These are phyloP conservation scores for Chaetomium fimeti DNA, from an alignment of 495 filamentous ascomycete species.

Conservation along the genomic window DNA sequence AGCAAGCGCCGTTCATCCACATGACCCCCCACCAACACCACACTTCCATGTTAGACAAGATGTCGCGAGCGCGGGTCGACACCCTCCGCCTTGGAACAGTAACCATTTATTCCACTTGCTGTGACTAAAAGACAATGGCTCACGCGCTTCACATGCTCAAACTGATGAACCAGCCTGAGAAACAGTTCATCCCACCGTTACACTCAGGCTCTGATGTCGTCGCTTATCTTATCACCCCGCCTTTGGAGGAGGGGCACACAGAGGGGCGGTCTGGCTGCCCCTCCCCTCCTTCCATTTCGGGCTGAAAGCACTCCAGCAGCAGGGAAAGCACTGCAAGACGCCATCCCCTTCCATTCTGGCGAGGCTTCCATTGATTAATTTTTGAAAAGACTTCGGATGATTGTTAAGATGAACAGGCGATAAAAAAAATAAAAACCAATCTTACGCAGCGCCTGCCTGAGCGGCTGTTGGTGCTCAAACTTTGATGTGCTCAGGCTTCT, in stretches of 20 bases:
- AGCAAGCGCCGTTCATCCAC: not conserved
- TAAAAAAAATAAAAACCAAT: too few species aligned
- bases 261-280: not conserved
- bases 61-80: not conserved
- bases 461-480: not conserved
- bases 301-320: not conserved
- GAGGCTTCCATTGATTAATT: not conserved
- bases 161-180: not conserved
- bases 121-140: not conserved
- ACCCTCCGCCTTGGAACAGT: not conserved
- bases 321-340: not conserved
- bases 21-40: constrained; percentile 5
- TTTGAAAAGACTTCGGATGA: not conserved
- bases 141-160: not conserved
- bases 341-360: not conserved
- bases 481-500: not conserved
- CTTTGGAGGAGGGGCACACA: constrained; percentile 16
- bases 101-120: not conserved
- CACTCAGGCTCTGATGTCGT: not conserved
- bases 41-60: not conserved
- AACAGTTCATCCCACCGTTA: not conserved
- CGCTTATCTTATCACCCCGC: constrained; percentile 23
- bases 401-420: too few species aligned
- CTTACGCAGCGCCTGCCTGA: not conserved
- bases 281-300: constrained; percentile 8